Conservation (phyloP, 1,139 yeast species). For the Suzukiozyma palmioleophila region DNA sequence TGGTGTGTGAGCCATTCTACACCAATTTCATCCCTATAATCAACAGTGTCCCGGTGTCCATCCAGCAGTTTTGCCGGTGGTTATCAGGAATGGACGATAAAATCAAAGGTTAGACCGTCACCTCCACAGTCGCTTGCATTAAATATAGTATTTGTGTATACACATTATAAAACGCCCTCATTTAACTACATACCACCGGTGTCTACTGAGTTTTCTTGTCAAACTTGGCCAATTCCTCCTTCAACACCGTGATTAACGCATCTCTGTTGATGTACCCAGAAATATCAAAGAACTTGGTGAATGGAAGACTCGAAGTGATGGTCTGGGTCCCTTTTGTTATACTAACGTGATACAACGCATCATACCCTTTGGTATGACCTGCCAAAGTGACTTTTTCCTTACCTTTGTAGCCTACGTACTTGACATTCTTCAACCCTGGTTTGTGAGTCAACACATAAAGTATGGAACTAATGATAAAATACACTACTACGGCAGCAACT, state of each 20-base stretch:
- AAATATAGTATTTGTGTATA: background rate
- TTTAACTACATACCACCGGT: background rate
- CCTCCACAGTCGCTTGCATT: too few species aligned
- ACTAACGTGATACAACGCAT: constrained; percentile 40
- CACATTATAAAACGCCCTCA: background rate
- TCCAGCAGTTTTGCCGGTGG: constrained; percentile 45
- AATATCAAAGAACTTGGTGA: constrained; percentile 43
- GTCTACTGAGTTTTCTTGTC: constrained; percentile 14
- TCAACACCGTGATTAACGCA: constrained; percentile 29
- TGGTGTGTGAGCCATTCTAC: constrained; percentile 54
- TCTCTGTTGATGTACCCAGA: constrained; percentile 44
- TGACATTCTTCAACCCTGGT: constrained; percentile 47
- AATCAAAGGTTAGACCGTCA: constrained; percentile 6
- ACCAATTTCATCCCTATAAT: constrained; percentile 53
- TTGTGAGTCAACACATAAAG: constrained; percentile 41
- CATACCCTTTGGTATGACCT: constrained; percentile 36
- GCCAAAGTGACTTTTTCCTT: constrained; percentile 33
- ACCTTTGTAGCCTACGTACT: constrained; percentile 52
- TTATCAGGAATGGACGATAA: constrained; percentile 52
- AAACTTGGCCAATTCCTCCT: constrained; percentile 21
- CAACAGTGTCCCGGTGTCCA: constrained; percentile 46
- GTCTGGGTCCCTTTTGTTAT: constrained; percentile 23
- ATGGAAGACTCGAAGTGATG: constrained; percentile 25
- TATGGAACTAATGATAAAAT: constrained; percentile 46
- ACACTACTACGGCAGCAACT: constrained; percentile 43